Evolutionary conservation across 2,329 filamentous ascomycete genomes (phyloP), one percentile per base, ranked within the genome.

Genomic region (Penicillium glabrum): DNA sequence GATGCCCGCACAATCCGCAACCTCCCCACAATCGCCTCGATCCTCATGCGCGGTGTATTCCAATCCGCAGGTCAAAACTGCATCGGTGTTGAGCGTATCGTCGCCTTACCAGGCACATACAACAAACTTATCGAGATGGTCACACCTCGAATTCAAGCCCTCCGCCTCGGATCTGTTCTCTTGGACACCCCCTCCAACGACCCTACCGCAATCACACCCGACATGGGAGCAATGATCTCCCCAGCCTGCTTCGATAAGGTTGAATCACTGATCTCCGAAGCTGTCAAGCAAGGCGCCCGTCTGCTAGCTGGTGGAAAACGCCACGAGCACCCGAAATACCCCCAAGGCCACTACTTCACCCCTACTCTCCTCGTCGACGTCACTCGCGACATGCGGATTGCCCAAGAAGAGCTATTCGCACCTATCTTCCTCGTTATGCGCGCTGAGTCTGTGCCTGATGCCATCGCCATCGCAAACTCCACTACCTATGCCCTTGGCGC

Each of bases 1-100:
- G 91, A 95, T 75, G 75, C 47, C 71, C 77, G 56, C 83, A 91
- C 77, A 5, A 57, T 77, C 16, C 68, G 74, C 64, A 79, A 84
- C 67, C 81, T 98, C 57, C 77, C 84, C 5, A 86, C 89, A 43
- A 87, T 98, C 49, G 84, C 85, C 39, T 90, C 92, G 60, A 89
- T 96, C 61, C 84, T 98, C 60, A 88, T 99, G 78, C 87, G 95
- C 52, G 95, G 93, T 51, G 91, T 91, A 10, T 99, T 98, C 77
- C 95, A 99, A 75, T 92, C 92, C 51, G 89, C 92, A 16, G 95
- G 95, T 1, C 95, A 99, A 75, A 99, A 99, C 78, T 99, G 95
- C 76, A 93, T 99, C 70, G 95, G 95, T 54, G 93, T 97, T 64
- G 95, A 99, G 78, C 89, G 95, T 54, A 88, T 98, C 69, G 88